phyloP scores from a whole-genome alignment of 352 stramenopile genomes.

The Phytophthora vignae region DNA sequence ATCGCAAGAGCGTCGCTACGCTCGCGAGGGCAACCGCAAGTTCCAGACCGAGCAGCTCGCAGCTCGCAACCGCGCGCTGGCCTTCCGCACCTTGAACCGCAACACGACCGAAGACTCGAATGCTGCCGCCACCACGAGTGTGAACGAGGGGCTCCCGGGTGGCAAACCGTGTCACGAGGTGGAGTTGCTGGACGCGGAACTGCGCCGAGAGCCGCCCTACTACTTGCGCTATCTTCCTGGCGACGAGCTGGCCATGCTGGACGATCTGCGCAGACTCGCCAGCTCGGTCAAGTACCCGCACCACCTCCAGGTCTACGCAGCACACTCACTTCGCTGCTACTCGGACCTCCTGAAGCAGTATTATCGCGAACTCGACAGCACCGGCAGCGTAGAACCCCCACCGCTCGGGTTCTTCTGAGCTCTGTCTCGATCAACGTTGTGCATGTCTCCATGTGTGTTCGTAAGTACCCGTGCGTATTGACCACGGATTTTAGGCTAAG shows the following conservation, averaged over 20 bases:
- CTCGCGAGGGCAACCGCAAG: conserved; percentile 64
- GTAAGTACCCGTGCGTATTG: background rate
- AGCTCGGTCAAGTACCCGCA: conserved; percentile 63
- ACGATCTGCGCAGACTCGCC: conserved; percentile 66
- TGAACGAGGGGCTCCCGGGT: conserved; percentile 68
- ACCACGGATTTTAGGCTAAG: background rate
- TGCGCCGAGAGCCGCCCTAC: conserved; percentile 73
- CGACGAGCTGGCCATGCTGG: conserved; percentile 67
- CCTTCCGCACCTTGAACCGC: conserved; percentile 65
- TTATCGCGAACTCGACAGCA: conserved; percentile 60
- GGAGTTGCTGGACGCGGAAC: conserved; percentile 60
- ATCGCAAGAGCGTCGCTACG: conserved; percentile 60
- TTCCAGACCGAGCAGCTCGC: conserved; percentile 66
- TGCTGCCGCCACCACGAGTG: conserved; percentile 40
- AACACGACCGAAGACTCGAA: conserved; percentile 48
- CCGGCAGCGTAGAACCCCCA: conserved; percentile 53
- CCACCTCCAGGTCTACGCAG: conserved; percentile 66
- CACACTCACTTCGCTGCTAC: conserved; percentile 66
- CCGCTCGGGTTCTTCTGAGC: conserved; percentile 60
- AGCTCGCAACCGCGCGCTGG: conserved; percentile 54
- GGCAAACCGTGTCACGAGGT: conserved; percentile 64
- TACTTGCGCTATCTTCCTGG: conserved; percentile 76
- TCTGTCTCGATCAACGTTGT: conserved; percentile 13
- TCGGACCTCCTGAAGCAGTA: conserved; percentile 75
- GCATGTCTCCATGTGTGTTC: background rate